Evolutionary conservation across 2,329 filamentous ascomycete genomes (phyloP).

Genomic region (Aspergillus novoparasiticus): DNA sequence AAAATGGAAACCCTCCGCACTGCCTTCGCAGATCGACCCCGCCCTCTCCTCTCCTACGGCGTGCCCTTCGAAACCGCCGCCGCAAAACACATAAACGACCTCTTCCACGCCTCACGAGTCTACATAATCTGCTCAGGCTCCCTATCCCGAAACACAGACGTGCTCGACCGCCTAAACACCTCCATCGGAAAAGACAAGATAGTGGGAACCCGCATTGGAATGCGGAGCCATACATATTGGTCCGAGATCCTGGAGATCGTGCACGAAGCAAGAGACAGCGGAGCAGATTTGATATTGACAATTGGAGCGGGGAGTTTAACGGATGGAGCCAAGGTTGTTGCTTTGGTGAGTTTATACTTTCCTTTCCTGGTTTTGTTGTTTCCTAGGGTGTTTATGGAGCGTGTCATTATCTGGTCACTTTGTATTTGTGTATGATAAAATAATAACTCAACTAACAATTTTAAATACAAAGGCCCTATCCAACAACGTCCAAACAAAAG

Average conservation of each 20-base stretch:
- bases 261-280: slow-evolving; percentile 38
- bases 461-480: slow-evolving; percentile 43
- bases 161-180: slow-evolving; percentile 44
- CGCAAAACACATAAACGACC: slow-evolving; percentile 48
- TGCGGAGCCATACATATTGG: slow-evolving; percentile 58
- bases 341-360: slow-evolving; percentile 38
- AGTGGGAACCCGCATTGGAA: slow-evolving; percentile 52
- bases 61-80: slow-evolving; percentile 50
- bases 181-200: slow-evolving; percentile 43
- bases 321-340: slow-evolving; percentile 58
- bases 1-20: slow-evolving; percentile 40
- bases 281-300: slow-evolving; percentile 56
- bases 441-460: not conserved
- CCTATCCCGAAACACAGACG: slow-evolving; percentile 50
- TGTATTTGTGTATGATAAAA: not conserved
- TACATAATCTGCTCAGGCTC: slow-evolving; percentile 57
- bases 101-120: slow-evolving; percentile 49
- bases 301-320: slow-evolving; percentile 60
- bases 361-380: not conserved
- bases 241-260: slow-evolving; percentile 55
- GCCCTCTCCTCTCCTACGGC: slow-evolving; percentile 52
- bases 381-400: no score
- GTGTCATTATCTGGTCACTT: no score
- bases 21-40: slow-evolving; percentile 38
- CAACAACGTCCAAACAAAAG: slow-evolving; percentile 46